Base-by-base conservation (phyloP, 768 basidiomycete species). In the Lactarius sp. region DNA sequence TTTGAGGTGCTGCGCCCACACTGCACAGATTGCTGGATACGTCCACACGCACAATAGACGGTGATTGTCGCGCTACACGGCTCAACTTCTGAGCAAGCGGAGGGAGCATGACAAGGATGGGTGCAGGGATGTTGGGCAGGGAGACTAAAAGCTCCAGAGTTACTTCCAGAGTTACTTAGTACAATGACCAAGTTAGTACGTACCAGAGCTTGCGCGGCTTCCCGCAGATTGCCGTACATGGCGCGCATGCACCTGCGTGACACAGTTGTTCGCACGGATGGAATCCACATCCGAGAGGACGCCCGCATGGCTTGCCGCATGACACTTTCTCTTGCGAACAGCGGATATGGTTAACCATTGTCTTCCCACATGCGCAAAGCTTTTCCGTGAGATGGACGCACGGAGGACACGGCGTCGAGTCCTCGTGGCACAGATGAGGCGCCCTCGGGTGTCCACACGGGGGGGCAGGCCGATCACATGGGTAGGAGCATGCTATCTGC, bases 301-400 rank as follows among this genome's bases (percentile, higher is more conserved):
- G 86, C 65, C 87, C 88, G 72, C 97, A 99, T 2, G 80, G 74
- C 31, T 77, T 82, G 8, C 96, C 97, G 71, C 97, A 99, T 0
- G 83, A 86, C 6, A 99, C 87, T 70, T 85, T 88, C 70, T 90
- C 88, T 70, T 90, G 83, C 2, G 93, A 91, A 72, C 97, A 99
- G 41, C 84, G 79, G 12, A 94, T 81, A 70, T 98, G 92, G 51
- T 79, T 81, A 4, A 98, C 80, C 42, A 75, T 75, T 71, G 86
- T 88, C 80, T 95, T 94, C 31, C 93, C 92, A 71, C 97, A 99
- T 0, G 90, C 92, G 72, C 97, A 99, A 7, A 71, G 69, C 72
- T 94, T 94, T 33, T 77, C 79, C 0, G 89, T 86, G 50, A 99
- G 77, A 73, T 85, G 87, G 2, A 88, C 85, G 69, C 97, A 99